Evolutionary conservation across 2,329 filamentous ascomycete genomes (phyloP).

Genomic region (Aspergillus fijiensis): DNA sequence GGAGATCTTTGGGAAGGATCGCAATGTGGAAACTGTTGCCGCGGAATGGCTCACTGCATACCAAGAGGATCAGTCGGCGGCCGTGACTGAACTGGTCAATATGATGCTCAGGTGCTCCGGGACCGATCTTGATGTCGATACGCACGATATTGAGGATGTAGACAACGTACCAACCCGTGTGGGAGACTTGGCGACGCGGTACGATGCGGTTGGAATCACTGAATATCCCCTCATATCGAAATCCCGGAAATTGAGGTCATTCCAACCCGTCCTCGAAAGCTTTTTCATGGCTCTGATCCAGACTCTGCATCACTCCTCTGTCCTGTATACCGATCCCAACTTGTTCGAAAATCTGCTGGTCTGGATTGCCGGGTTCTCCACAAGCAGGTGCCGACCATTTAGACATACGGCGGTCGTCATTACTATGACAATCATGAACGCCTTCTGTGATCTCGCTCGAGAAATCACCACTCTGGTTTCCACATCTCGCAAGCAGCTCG

Average conservation of each 20-base stretch:
- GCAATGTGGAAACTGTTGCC: slow-evolving; percentile 56
- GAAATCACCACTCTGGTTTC: slow-evolving; percentile 71
- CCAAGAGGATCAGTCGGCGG: slow-evolving; percentile 54
- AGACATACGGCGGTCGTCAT: slow-evolving; percentile 90
- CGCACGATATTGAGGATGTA: slow-evolving; percentile 82
- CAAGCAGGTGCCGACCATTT: slow-evolving; percentile 82
- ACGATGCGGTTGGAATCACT: slow-evolving; percentile 76
- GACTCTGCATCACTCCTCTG: slow-evolving; percentile 75
- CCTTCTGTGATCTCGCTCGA: slow-evolving; percentile 71
- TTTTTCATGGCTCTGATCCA: slow-evolving; percentile 78
- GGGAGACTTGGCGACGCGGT: slow-evolving; percentile 81
- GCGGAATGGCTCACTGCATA: slow-evolving; percentile 59
- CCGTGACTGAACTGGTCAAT: slow-evolving; percentile 60
- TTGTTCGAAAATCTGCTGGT: slow-evolving; percentile 85
- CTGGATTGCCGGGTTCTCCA: slow-evolving; percentile 91
- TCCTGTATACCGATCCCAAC: slow-evolving; percentile 72
- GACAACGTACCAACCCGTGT: slow-evolving; percentile 80
- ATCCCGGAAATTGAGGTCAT: slow-evolving; percentile 71
- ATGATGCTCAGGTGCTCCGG: slow-evolving; percentile 69
- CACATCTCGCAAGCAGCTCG: slow-evolving; percentile 73
- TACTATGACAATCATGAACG: slow-evolving; percentile 73
- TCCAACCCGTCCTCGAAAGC: slow-evolving; percentile 71
- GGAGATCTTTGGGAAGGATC: slow-evolving; percentile 59
- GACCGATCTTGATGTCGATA: slow-evolving; percentile 73
- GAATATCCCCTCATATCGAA: slow-evolving; percentile 91